Evolutionary conservation across 805 yeast species (phyloP).

Genomic region (Diddensiella caesifluorescens): DNA sequence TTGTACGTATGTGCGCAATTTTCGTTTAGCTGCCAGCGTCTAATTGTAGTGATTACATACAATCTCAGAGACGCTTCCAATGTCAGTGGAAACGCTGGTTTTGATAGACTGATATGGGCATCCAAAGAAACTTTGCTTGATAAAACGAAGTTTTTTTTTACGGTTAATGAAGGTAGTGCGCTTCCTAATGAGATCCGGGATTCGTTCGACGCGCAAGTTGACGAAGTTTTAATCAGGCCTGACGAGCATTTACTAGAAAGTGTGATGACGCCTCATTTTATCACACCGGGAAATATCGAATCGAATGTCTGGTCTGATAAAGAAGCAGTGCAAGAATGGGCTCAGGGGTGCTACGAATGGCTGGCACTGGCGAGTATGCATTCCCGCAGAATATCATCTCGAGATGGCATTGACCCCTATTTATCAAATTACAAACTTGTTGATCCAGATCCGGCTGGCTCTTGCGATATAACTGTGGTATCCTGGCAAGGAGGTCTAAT

Average conservation of each 20-base stretch:
- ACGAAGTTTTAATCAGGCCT: neutral
- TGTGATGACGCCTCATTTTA: neutral
- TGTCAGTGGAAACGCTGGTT: constrained; percentile 10
- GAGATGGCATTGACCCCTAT: constrained; percentile 15
- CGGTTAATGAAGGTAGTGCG: neutral
- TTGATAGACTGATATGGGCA: constrained; percentile 23
- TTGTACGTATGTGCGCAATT: neutral
- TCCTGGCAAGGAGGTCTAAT: constrained; percentile 12
- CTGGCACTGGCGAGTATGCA: constrained; percentile 17
- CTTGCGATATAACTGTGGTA: constrained; percentile 3
- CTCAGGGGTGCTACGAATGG: constrained; percentile 21
- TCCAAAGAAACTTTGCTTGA: constrained; percentile 16
- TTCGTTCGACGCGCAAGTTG: neutral
- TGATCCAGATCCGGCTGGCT: constrained; percentile 6
- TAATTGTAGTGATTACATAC: constrained; percentile 9
- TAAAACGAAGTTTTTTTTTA: constrained; percentile 3
- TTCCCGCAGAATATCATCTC: constrained; percentile 14
- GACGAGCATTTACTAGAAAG: neutral
- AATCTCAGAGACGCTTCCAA: constrained; percentile 12
- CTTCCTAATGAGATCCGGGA: neutral
- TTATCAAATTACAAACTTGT: constrained; percentile 17
- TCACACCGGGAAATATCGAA: neutral
- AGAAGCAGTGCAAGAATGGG: constrained; percentile 20
- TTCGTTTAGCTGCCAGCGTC: neutral
- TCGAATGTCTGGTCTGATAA: neutral